These are phyloP conservation scores for Botrytis byssoidea DNA, from an alignment of 2,329 filamentous ascomycete species.

Conservation along the genomic window DNA sequence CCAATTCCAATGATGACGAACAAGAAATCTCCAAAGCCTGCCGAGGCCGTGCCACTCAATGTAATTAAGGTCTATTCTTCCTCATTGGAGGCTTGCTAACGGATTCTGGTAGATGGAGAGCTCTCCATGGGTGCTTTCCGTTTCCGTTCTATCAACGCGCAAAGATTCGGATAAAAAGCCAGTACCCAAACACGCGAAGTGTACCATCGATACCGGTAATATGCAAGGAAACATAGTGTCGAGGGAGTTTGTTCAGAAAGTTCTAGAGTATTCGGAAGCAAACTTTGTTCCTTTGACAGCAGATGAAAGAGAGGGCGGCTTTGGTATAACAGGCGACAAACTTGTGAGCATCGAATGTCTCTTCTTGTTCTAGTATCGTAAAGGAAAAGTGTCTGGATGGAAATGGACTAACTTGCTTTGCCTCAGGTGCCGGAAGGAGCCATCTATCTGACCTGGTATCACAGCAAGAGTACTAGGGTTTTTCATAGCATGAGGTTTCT, in stretches of 20 bases:
- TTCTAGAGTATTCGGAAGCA: conserved; percentile 22
- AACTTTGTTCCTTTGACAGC: conserved; percentile 22
- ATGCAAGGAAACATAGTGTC: conserved; percentile 30
- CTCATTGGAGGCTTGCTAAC: neutral
- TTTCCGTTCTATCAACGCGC: conserved; percentile 23
- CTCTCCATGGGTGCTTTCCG: conserved; percentile 24
- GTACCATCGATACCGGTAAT: conserved; percentile 31
- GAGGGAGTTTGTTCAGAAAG: conserved; percentile 21
- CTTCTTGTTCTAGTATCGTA: neutral
- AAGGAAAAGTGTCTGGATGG: neutral
- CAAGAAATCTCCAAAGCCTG: neutral
- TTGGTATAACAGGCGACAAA: conserved; percentile 24
- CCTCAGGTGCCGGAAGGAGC: conserved; percentile 24
- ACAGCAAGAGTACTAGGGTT: conserved; percentile 25
- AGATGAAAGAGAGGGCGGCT: conserved; percentile 22
- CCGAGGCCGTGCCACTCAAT: neutral
- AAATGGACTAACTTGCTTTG: neutral
- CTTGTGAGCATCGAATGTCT: neutral
- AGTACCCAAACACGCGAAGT: conserved; percentile 24
- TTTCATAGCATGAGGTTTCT: conserved; percentile 32
- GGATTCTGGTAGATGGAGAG: neutral
- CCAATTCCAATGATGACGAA: neutral
- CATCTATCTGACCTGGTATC: conserved; percentile 27
- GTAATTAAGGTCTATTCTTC: neutral
- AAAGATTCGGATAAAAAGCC: conserved; percentile 19